Evolutionary conservation across 164 flowering plant species (phyloP).

Genomic region (Sextonia rubra): DNA sequence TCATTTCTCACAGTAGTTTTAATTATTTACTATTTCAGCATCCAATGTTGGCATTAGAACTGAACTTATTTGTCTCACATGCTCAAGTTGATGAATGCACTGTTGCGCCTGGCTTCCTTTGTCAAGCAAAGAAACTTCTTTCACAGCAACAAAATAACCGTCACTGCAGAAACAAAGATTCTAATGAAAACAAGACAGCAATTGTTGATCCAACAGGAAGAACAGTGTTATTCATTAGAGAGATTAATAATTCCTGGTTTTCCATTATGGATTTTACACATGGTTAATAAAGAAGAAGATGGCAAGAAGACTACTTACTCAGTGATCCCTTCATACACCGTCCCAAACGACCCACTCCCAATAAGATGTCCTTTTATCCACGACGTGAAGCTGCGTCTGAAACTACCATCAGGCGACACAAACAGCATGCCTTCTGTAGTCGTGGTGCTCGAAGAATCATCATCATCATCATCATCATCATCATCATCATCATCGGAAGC

Average conservation of each 20-base stretch:
- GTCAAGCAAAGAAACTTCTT: conserved; percentile 90
- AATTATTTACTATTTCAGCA: no score
- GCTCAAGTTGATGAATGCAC: conserved; percentile 74
- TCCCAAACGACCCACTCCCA: conserved; percentile 91
- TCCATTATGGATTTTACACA: not conserved
- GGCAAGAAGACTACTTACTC: conserved; percentile 50
- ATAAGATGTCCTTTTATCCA: conserved; percentile 77
- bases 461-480: conserved; percentile 51
- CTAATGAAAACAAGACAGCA: not conserved
- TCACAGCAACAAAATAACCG: conserved; percentile 86
- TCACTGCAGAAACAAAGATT: conserved; percentile 37
- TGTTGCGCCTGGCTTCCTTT: conserved; percentile 70
- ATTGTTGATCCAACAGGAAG: not conserved
- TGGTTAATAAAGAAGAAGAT: not conserved
- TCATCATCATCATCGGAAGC: conserved; percentile 46
- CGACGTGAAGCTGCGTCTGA: conserved; percentile 27
- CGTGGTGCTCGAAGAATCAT: conserved; percentile 67
- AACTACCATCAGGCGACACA: conserved; percentile 65
- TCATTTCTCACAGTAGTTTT: not conserved
- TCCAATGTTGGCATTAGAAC: not conserved
- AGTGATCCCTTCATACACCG: conserved; percentile 87
- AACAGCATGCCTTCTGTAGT: conserved; percentile 48
- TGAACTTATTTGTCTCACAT: conserved; percentile 39
- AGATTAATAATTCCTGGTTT: not conserved
- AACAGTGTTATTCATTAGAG: not conserved